Base-by-base conservation (phyloP, 768 basidiomycete species). In the Tulasnella calospora region DNA sequence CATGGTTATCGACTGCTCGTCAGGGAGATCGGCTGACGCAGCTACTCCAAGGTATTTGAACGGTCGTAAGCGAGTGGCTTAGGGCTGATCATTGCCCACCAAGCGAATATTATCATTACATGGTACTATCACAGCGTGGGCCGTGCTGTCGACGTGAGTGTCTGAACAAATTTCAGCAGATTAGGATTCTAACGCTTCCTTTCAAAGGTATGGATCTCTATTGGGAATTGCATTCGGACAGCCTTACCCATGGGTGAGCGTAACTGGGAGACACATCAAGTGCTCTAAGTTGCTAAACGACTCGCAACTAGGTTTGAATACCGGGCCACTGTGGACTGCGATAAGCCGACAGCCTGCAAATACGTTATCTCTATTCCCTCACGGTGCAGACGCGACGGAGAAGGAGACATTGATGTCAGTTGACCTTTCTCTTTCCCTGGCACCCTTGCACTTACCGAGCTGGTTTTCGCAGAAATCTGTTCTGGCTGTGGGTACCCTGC, bases 61-160 rank as follows among this genome's bases (percentile, higher is more conserved):
- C 36, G 5, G 5, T 21, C n/a, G 27, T 47, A 30, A 51, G 8
- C 33, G 21, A 13, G 33, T 30, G n/a, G 35, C 27, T 15, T 35
- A 13, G 17, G 7, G 35, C 46, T 55, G 33, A 61, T 72, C 19
- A 71, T 40, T 10, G 33, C 19, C 9, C 13, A 71, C 12, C 27
- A 27, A 78, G 77, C 77, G 67, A 41, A 44, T 23, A 44, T 78
- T 23, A 72, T 78, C n/a, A 73, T 73, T 57, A 78, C 77, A 6
- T 78, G 77, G 77, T 78, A 78, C 41, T 73, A 71, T 69, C 55
- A 78, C 33, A 78, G 77, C 35, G 71, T 73, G 9, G 77, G 77
- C n/a, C 70, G 77, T 9, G 69, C 77, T 35, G 77, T 78, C 12
- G 77, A 78, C 71, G 77, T 78, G 41, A 44, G 77, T 46, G 1